Percentiles rank a stretch among this genome's conserved stretches.
Evolutionary conservation across 164 flowering plant genomes (phyloP).

Genomic region (Stephania japonica): DNA sequence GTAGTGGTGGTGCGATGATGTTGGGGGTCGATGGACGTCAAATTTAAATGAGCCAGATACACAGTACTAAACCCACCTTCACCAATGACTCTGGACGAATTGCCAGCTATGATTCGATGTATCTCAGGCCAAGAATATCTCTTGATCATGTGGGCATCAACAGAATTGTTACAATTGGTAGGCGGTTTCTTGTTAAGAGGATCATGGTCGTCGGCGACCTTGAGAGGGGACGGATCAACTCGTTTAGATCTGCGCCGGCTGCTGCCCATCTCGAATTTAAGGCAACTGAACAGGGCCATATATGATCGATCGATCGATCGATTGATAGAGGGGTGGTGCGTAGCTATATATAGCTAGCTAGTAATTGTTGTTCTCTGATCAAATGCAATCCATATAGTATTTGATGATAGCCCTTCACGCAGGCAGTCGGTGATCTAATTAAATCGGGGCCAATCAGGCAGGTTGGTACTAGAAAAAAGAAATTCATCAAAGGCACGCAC

Average conservation of each 20-base stretch:
- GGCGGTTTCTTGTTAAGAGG: no score
- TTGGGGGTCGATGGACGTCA: no score
- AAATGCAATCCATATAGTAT: no score
- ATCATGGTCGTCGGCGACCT: no score
- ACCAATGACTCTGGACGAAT: slow-evolving; percentile 47
- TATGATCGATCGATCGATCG: neutral
- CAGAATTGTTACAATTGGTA: no score
- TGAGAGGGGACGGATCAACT: no score
- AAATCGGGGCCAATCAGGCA: neutral
- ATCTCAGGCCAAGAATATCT: slow-evolving; percentile 54
- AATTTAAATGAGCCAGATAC: slow-evolving; percentile 44
- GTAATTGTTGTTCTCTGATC: neutral
- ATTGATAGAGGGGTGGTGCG: no score
- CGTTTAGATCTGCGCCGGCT: slow-evolving; percentile 14
- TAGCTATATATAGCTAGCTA: neutral
- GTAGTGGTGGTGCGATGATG: slow-evolving; percentile 22
- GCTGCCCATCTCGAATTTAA: slow-evolving; percentile 10
- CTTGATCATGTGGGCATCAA: no score
- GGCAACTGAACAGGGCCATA: slow-evolving; percentile 23
- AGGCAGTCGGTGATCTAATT: neutral
- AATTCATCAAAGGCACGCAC: no score
- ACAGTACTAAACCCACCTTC: slow-evolving; percentile 76
- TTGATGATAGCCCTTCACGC: no score
- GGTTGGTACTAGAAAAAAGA: slow-evolving; percentile 3
- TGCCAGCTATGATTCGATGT: slow-evolving; percentile 29